Evolutionary conservation across 345 rosid genomes (phyloP), one percentile per base, ranked within the genome.

Genomic region (Rhodomyrtus tomentosa): DNA sequence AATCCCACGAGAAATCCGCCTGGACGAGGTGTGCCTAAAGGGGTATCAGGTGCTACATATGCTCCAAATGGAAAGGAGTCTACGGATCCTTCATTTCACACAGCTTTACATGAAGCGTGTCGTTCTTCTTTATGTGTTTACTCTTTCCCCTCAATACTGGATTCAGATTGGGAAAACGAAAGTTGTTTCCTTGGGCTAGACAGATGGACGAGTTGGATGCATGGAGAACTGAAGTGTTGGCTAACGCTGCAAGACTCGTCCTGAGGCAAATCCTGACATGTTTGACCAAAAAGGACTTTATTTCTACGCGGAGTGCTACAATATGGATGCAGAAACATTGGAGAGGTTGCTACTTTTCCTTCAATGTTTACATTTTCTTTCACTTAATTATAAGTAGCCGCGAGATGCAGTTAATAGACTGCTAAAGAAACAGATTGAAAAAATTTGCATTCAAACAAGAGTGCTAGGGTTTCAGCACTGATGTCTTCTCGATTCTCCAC

Each of bases 181-280:
- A 95, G 88, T 94, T 95, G 74, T 97, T 97, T 91, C 95, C 95
- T 29, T 93, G 99, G 90, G 99, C 99, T 83, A 99, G 99, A 84
- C 99, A 97, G 91, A 97, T 95, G 99, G 99, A 99, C 84, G 98
- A 95, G 89, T 89, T 97, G 88, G 99, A 97, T 91, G 93, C 99
- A 83, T 92, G 98, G 91, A 94, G 99, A 90, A 94, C 99, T 81
- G 98, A 93, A 92, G 96, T 95, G 68, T 98, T 97, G 76, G 98
- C 99, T 84, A 92, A 93, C 91, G 99, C 99, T 16, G 99, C 99
- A 83, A 94, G 92, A 92, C 93, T 88, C 88, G 90, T 97, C 84
- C 99, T 95, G 90, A 94, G 95, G 89, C 98, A 91, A 82, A 91
- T 91, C 85, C 94, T 93, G 72, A 95, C 99, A 79, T 95, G 91